phyloP scores from a whole-genome alignment of 257 asterid genomes.

The Solanum ahanhuiri region DNA sequence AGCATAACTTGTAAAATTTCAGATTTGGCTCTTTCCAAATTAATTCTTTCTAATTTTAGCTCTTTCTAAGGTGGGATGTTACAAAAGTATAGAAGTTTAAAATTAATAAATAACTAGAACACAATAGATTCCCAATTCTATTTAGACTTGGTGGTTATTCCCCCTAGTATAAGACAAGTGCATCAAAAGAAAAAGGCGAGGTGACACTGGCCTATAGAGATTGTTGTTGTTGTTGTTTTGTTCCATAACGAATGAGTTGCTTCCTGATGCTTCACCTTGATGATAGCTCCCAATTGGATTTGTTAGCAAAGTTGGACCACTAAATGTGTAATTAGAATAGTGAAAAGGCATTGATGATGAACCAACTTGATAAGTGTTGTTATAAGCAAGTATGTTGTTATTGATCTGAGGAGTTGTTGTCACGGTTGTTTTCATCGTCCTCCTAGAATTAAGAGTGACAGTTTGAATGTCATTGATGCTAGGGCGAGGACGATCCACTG shows the following conservation, averaged over 20 bases:
- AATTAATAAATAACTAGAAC: background rate
- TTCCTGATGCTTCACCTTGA: background rate
- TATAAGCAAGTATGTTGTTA: background rate
- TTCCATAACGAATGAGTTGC: background rate
- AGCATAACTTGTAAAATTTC: no score
- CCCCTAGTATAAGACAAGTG: no score
- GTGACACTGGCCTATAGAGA: background rate
- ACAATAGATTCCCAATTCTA: background rate
- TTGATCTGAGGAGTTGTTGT: background rate
- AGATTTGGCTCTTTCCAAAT: no score
- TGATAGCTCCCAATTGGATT: background rate
- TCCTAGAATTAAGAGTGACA: background rate
- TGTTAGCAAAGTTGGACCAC: background rate
- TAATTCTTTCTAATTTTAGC: no score
- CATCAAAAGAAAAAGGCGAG: background rate
- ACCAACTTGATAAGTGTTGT: background rate
- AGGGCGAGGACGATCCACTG: background rate
- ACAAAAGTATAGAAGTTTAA: no score
- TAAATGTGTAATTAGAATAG: background rate
- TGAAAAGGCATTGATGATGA: background rate
- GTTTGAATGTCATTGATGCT: constrained; percentile 35
- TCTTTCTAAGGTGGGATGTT: no score
- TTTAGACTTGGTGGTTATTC: background rate
- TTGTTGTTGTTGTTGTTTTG: background rate
- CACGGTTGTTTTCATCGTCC: no score